Evolutionary conservation across 345 rosid species (phyloP).

Genomic region (Citrus glauca): DNA sequence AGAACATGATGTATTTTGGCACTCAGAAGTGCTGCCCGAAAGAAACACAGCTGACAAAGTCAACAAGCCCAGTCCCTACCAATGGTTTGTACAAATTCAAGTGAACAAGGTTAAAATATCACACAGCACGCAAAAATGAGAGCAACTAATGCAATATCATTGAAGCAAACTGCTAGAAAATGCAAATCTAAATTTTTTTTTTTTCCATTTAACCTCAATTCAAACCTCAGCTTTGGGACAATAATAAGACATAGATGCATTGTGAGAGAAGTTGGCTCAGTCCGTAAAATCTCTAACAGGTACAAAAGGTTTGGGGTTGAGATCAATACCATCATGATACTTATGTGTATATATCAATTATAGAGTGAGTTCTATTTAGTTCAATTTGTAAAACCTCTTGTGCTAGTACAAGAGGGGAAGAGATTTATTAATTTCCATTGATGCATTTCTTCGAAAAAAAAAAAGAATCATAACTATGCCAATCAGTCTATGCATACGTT

Average conservation of each 20-base stretch:
- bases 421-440: too few species aligned
- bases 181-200: background rate
- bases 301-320: too few species aligned
- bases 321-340: too few species aligned
- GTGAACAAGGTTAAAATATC: background rate
- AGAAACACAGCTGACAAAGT: slow-evolving; percentile 32
- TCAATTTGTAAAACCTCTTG: too few species aligned
- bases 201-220: background rate
- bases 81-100: slow-evolving; percentile 9
- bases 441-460: too few species aligned
- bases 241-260: background rate
- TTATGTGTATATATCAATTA: too few species aligned
- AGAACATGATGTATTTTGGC: slow-evolving; percentile 8
- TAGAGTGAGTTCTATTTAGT: too few species aligned
- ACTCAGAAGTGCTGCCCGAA: background rate
- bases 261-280: background rate
- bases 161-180: background rate
- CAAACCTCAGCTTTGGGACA: background rate
- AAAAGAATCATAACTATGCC: too few species aligned
- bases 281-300: too few species aligned
- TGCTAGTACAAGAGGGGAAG: too few species aligned
- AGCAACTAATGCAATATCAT: background rate
- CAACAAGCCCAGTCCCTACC: slow-evolving; percentile 50
- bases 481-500: too few species aligned
- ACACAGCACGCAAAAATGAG: background rate